These are phyloP conservation scores for Pichia kudriavzevii DNA, from an alignment of 1,139 yeast species.

Conservation along the genomic window DNA sequence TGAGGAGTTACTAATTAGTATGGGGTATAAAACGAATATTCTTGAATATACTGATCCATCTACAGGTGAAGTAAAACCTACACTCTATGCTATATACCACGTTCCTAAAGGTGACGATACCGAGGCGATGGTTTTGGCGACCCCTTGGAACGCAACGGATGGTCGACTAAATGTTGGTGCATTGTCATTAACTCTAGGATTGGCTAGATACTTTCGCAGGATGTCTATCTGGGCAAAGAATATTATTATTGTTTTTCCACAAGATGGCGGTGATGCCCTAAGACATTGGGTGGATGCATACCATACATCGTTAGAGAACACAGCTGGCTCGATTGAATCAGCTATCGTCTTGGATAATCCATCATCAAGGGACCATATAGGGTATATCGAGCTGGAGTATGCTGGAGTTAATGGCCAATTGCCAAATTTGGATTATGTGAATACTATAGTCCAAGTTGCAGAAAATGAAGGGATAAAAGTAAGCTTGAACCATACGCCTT, in stretches of 20 bases:
- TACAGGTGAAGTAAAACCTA: constrained; percentile 15
- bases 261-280: constrained; percentile 60
- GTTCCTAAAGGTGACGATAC: constrained; percentile 96
- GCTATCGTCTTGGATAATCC: constrained; percentile 84
- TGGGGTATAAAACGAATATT: constrained; percentile 64
- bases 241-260: constrained; percentile 77
- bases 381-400: constrained; percentile 66
- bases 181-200: constrained; percentile 58
- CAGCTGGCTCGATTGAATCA: constrained; percentile 95
- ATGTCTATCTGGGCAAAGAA: constrained; percentile 97
- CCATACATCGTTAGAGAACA: constrained; percentile 73
- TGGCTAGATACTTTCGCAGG: constrained; percentile 71
- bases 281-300: constrained; percentile 93
- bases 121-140: constrained; percentile 85
- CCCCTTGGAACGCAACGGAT: constrained; percentile 72
- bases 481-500: constrained; percentile 55
- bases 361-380: constrained; percentile 58
- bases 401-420: constrained; percentile 93
- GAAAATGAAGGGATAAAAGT: constrained; percentile 69
- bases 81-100: constrained; percentile 77
- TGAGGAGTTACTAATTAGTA: constrained; percentile 54
- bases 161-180: constrained; percentile 69
- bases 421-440: constrained; percentile 86
- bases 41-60: constrained; percentile 16
- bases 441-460: constrained; percentile 65